A percentile compares a stretch with the other conserved stretches of the same genome.
Conservation (phyloP, 2,329 filamentous ascomycete species). For the Colletotrichum sp. region DNA sequence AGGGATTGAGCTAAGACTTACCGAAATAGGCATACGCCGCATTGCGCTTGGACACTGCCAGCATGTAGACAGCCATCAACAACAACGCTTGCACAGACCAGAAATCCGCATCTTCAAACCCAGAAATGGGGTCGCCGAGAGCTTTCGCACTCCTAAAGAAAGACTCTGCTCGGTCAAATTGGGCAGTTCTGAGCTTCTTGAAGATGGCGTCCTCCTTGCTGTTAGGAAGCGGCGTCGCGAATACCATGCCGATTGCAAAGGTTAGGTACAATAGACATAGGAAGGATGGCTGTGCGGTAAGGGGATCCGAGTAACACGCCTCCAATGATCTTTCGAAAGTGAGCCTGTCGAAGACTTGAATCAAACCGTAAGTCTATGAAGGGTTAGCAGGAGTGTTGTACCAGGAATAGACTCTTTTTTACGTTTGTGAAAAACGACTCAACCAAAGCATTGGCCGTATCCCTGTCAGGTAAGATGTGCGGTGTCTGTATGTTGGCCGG, state of each 20-base stretch:
- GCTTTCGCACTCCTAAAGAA: constrained; percentile 66
- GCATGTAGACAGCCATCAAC: constrained; percentile 69
- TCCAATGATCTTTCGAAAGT: constrained; percentile 55
- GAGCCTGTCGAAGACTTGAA: constrained; percentile 63
- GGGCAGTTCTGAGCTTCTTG: constrained; percentile 51
- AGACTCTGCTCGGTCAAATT: constrained; percentile 61
- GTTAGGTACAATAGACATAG: constrained; percentile 67
- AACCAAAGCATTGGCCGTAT: constrained; percentile 58
- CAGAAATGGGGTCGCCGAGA: constrained; percentile 47
- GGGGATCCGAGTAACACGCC: constrained; percentile 59
- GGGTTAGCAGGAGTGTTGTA: neutral
- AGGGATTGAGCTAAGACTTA: constrained; percentile 30
- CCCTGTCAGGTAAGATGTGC: constrained; percentile 59
- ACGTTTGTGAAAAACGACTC: constrained; percentile 68
- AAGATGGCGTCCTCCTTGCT: constrained; percentile 56
- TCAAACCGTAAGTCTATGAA: constrained; percentile 60
- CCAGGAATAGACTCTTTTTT: constrained; percentile 23
- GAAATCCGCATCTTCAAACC: constrained; percentile 67
- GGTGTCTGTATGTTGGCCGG: constrained; percentile 50
- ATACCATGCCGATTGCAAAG: constrained; percentile 66
- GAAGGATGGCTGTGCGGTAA: constrained; percentile 53
- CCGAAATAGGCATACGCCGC: constrained; percentile 67
- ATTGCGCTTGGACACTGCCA: constrained; percentile 66
- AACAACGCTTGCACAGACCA: constrained; percentile 69
- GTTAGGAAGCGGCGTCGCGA: constrained; percentile 57